Base-by-base conservation (phyloP, 345 rosid species). In the Mercurialis annua region DNA sequence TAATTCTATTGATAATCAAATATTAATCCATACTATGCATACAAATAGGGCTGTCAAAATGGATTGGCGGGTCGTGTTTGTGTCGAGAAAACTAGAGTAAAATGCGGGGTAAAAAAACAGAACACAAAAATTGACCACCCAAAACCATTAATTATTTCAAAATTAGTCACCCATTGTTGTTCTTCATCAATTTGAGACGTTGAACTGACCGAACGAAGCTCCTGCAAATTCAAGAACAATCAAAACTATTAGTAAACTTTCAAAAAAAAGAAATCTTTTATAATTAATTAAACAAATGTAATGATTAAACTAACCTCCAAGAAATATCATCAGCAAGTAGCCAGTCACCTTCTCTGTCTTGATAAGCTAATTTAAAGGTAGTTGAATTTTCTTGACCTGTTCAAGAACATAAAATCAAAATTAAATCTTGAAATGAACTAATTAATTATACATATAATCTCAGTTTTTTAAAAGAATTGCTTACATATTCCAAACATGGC, bases 321-420 rank as follows among this genome's bases (percentile, higher is more conserved):
- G 81, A 46, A 1, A 77, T 70, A 68, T 57, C 71, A 7, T 74
- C 75, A 30, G 80, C 83, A 30, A 76, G 54, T 12, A 78, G 56
- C 84, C 84, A 83, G 40, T 81, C 80, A 46, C 85, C 87, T 65
- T 79, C 71, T 5, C 27, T 62, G 31, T 81, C 83, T 50, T 71
- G 81, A 59, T 69, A 83, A 60, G 78, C 26, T 27, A 83, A 74
- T 49, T 60, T 30, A 64, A 69, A 79, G 63, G 23, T 21, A 17
- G 51, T 48, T 6, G 78, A 78, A 18, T 76, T 76, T n/a, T 76
- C 76, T 10, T 71, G 31, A 52, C 68, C 84, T 78, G 76, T 73
- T 18, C 14, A 29, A n/a, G 23, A 36, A 27, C 17, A 36, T 6
- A 11, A 31, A 6, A 36, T 4, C 33, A 29, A 17, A 24, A 16